Percentiles rank a stretch among this genome's conserved stretches.
Evolutionary conservation across 108 stramenopile genomes (phyloP).

Genomic region (Mediolabrus comicus): DNA sequence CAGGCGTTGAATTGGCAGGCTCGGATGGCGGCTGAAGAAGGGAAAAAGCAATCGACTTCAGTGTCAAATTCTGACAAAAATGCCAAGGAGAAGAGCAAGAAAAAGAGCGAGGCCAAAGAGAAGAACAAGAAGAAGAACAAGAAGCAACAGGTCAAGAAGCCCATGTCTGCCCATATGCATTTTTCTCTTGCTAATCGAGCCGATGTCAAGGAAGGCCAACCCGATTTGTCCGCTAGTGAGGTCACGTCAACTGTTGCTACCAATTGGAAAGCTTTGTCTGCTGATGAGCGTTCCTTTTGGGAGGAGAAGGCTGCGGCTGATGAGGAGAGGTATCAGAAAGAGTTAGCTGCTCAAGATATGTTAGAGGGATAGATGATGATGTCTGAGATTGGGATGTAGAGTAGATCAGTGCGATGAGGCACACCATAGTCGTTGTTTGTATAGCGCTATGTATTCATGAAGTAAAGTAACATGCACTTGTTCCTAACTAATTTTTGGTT

Average conservation of each 20-base stretch:
- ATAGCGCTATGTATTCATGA: not conserved
- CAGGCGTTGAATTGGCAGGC: not conserved
- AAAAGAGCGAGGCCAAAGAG: no score
- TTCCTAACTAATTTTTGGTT: not conserved
- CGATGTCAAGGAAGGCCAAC: constrained; percentile 64
- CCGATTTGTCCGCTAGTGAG: constrained; percentile 56
- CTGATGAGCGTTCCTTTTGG: constrained; percentile 48
- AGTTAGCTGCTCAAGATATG: constrained; percentile 22
- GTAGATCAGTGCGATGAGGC: not conserved
- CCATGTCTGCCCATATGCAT: no score
- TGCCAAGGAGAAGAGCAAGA: no score
- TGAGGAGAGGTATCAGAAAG: constrained; percentile 48
- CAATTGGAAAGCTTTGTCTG: constrained; percentile 51
- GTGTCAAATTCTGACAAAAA: no score
- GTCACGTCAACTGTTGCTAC: constrained; percentile 56
- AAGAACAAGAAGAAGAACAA: no score
- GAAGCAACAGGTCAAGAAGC: no score
- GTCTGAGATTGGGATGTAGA: not conserved
- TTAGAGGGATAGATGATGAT: no score
- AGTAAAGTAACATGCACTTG: not conserved
- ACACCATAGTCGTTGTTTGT: no score
- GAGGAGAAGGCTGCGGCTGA: constrained; percentile 63
- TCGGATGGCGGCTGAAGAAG: not conserved
- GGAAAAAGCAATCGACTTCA: not conserved
- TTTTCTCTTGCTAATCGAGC: no score